Conservation (phyloP, 306 rosid species). For the Vigna reflexopilosa region DNA sequence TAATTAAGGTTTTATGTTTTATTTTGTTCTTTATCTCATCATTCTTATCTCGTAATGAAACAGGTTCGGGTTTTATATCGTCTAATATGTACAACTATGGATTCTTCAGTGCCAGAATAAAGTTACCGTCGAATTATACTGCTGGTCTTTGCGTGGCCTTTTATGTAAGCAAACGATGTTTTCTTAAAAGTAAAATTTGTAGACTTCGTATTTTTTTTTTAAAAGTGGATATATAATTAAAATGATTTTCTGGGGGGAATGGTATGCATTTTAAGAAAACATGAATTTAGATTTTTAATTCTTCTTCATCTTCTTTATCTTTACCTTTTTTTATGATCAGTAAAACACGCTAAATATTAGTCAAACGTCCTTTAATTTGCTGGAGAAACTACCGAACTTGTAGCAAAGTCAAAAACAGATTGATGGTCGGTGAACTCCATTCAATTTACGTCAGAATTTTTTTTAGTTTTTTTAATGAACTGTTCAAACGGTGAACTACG, state of each 20-base stretch:
- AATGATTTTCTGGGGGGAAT: neutral
- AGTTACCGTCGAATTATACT: constrained; percentile 84
- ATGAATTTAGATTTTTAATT: neutral
- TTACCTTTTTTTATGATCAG: neutral
- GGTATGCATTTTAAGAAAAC: neutral
- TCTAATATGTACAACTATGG: constrained; percentile 83
- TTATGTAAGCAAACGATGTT: constrained; percentile 63
- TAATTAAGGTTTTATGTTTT: neutral
- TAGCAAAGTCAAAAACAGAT: constrained; percentile 40
- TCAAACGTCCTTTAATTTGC: constrained; percentile 39
- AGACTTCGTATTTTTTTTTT: neutral
- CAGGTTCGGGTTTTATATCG: constrained; percentile 93
- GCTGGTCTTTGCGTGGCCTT: constrained; percentile 94
- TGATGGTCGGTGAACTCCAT: constrained; percentile 12
- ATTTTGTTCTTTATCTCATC: no score
- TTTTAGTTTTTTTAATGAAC: neutral
- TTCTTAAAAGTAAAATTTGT: neutral
- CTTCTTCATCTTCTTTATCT: neutral
- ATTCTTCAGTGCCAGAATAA: constrained; percentile 90
- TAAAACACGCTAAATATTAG: constrained; percentile 32
- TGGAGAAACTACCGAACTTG: neutral
- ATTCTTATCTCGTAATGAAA: neutral
- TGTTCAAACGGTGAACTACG: neutral
- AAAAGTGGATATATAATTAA: neutral
- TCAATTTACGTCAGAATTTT: constrained; percentile 14